phyloP scores from a whole-genome alignment of 805 yeast genomes.

The Sugiyamaella boreocaroliniensis region DNA sequence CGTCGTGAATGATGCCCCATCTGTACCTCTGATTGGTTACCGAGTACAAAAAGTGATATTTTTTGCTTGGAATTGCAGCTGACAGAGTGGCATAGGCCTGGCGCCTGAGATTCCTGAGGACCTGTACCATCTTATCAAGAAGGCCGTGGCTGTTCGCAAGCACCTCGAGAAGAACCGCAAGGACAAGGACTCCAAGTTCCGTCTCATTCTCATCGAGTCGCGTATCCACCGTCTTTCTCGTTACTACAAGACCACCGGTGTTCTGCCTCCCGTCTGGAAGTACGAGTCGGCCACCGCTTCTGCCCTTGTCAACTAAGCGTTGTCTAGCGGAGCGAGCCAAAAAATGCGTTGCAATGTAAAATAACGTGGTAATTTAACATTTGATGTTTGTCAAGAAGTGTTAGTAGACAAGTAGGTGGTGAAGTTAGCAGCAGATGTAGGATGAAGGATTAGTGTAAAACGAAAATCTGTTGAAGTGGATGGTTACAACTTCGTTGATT shows the following conservation, averaged over 20 bases:
- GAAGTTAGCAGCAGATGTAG: not conserved
- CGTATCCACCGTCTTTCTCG: constrained; percentile 99
- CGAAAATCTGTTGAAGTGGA: too few relatives aligned
- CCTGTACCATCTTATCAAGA: constrained; percentile 96
- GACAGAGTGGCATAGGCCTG: constrained; percentile 42
- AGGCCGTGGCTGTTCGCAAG: constrained; percentile 99
- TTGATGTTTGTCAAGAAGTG: not conserved
- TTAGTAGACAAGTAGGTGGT: not conserved
- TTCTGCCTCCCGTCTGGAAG: constrained; percentile 99
- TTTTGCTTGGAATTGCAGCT: constrained; percentile 14
- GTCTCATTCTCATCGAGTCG: constrained; percentile 99
- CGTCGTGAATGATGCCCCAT: constrained; percentile 2
- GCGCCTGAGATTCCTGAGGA: constrained; percentile 99
- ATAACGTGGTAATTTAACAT: not conserved
- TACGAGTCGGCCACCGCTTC: constrained; percentile 99
- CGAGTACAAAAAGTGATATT: constrained; percentile 5
- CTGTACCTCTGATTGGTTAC: constrained; percentile 30
- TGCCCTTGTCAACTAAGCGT: constrained; percentile 94
- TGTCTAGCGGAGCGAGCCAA: not conserved
- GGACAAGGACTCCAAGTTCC: constrained; percentile 99
- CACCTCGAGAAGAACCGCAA: constrained; percentile 99
- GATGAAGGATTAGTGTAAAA: too few relatives aligned
- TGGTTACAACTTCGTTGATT: too few relatives aligned
- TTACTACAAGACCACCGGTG: constrained; percentile 99
- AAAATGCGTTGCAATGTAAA: not conserved